phyloP scores from a whole-genome alignment of 179 eudicot species.

The Spergularia azorica region DNA sequence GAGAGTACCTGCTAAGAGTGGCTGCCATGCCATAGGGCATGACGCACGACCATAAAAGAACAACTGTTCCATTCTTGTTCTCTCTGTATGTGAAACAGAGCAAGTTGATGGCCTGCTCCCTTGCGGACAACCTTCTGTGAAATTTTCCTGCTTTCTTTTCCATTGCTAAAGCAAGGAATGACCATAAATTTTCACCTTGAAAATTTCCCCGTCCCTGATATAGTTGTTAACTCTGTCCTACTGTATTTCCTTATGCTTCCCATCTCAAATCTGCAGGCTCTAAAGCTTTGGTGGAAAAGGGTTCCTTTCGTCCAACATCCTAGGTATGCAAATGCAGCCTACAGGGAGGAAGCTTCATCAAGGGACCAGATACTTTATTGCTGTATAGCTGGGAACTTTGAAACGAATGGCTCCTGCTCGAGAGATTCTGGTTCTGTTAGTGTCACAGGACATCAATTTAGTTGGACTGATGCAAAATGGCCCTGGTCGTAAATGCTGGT shows the following conservation, averaged over 20 bases:
- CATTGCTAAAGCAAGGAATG: too few species aligned
- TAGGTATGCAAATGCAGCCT: slow-evolving; percentile 57
- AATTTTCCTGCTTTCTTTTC: too few species aligned
- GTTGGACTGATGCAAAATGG: slow-evolving; percentile 92
- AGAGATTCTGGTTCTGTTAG: slow-evolving; percentile 9
- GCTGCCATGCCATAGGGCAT: too few species aligned
- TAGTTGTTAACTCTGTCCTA: not conserved
- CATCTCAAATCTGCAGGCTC: slow-evolving; percentile 51
- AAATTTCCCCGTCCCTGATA: too few species aligned
- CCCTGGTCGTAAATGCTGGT: slow-evolving; percentile 62
- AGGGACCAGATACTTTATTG: slow-evolving; percentile 52
- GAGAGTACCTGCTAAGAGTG: too few species aligned
- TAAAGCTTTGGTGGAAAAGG: slow-evolving; percentile 92
- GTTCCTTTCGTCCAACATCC: slow-evolving; percentile 83
- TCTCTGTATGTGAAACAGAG: too few species aligned
- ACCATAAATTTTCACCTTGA: too few species aligned
- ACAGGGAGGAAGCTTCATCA: slow-evolving; percentile 60
- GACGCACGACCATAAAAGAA: too few species aligned
- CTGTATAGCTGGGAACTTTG: slow-evolving; percentile 31
- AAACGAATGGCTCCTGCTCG: slow-evolving; percentile 22
- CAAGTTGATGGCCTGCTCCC: too few species aligned
- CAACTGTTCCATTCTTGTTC: too few species aligned
- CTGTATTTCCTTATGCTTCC: not conserved
- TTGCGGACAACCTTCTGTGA: too few species aligned
- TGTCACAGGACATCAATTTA: slow-evolving; percentile 41